Evolutionary conservation across 2,329 filamentous ascomycete genomes (phyloP).

Genomic region (Stenocarpella maydis): DNA sequence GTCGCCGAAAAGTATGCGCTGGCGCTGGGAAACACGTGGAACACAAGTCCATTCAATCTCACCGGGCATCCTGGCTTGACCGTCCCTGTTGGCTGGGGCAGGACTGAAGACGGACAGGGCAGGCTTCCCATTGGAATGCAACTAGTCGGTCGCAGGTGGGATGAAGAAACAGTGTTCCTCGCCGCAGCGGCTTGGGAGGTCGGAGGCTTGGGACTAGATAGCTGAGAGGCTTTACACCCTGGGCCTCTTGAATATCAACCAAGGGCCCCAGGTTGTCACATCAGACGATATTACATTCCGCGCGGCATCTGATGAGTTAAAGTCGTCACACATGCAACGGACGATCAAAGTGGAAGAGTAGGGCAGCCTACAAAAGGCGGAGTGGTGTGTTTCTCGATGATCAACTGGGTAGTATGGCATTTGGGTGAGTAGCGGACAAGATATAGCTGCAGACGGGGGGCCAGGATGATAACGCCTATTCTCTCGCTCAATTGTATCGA

Average conservation of each 20-base stretch:
- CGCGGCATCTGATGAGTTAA: background rate
- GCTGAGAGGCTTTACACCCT: background rate
- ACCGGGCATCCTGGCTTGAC: conserved; percentile 59
- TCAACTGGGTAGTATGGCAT: background rate
- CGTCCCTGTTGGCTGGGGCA: conserved; percentile 52
- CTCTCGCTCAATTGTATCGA: conserved; percentile 16
- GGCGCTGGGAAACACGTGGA: conserved; percentile 54
- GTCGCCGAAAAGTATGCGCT: conserved; percentile 52
- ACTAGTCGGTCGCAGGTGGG: conserved; percentile 42
- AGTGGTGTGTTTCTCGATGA: no score
- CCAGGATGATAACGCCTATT: background rate
- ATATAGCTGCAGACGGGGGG: background rate
- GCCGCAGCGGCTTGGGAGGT: conserved; percentile 44
- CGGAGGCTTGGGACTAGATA: conserved; percentile 43
- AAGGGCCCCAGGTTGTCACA: background rate
- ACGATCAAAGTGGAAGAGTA: background rate
- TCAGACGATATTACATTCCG: no score
- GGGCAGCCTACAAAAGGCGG: background rate
- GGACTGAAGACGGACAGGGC: conserved; percentile 34
- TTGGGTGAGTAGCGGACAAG: no score
- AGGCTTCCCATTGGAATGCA: conserved; percentile 45
- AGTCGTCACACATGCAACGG: background rate
- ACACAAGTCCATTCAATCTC: conserved; percentile 57
- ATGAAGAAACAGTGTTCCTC: conserved; percentile 42
- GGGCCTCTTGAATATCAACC: background rate